Base-by-base conservation (phyloP, 2,329 filamentous ascomycete species). In the Daldinia sp. region DNA sequence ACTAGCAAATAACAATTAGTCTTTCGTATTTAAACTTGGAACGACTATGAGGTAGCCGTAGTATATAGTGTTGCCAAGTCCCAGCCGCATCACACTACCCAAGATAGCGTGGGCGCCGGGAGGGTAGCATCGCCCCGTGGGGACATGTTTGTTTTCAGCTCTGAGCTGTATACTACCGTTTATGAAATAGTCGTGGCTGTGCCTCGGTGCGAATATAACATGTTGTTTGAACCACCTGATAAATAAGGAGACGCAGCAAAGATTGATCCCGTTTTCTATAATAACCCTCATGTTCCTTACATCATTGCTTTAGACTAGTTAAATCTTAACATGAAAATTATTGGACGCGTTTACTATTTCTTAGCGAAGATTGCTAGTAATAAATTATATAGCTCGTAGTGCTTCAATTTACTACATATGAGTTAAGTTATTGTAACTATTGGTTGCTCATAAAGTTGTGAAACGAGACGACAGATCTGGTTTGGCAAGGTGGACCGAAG, bases 91-190 rank as follows among this genome's bases (percentile, higher is more conserved):
- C 7, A 18, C 26, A 30, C 26, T 33, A 51, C 15, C 46, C 13
- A 26, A 20, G 28, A 51, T 51, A 51, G 46, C 9, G 15, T 51
- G 23, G 23, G 44, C 23, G 23, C 12, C 12, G 44, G 6, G 10
- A 26, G 28, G 7, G 28, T 51, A 51, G 46, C 62, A 65, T 37
- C 13, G 62, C 48, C 48, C 39, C 18, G 48, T 64, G 48, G 55
- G 39, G 9, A 28, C 20, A 53, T 26, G 12, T 28, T 60, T n/a
- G 41, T 54, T 20, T 41, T 51, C 26, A 56, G 53, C 53, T 56
- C 30, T 30, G 30, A 26, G 23, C 10, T 18, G n/a, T 60, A 10
- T 39, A 30, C 23, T 60, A 28, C 44, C 6, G 5, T 30, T 15
- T 51, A 33, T 33, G n/a, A 4, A 2, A 26, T 28, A 10, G 13